A percentile compares a stretch with the other conserved stretches of the same genome.
Conservation (phyloP, 306 rosid genomes). For the Castanopsis chinensis region DNA sequence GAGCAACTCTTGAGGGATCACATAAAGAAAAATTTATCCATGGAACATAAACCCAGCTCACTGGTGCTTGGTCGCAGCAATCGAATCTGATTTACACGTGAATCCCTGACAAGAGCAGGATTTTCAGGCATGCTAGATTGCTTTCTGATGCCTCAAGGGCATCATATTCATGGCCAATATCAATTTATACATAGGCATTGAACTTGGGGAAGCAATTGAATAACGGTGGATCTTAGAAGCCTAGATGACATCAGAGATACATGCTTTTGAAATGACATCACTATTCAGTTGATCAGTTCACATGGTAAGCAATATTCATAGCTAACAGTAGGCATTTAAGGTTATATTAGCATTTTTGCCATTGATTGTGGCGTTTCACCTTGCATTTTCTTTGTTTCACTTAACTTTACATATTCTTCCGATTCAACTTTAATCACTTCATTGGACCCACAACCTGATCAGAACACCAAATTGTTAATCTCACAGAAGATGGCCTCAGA, state of each 20-base stretch:
- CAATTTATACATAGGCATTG: background rate
- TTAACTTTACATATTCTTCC: background rate
- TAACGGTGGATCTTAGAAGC: constrained; percentile 6
- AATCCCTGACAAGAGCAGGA: constrained; percentile 12
- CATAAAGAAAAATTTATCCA: constrained; percentile 36
- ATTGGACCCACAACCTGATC: background rate
- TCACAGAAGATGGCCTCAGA: constrained; percentile 3
- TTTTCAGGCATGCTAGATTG: background rate
- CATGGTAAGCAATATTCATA: background rate
- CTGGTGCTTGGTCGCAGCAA: constrained; percentile 29
- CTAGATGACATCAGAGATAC: background rate
- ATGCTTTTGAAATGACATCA: background rate
- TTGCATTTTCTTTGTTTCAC: background rate
- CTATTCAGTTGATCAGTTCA: constrained; percentile 4
- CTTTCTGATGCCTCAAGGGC: constrained; percentile 13
- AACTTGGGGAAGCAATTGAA: constrained; percentile 1
- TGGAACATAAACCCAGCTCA: constrained; percentile 25
- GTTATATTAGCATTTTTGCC: background rate
- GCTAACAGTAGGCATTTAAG: background rate
- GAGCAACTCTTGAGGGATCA: constrained; percentile 56
- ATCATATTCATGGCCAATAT: background rate
- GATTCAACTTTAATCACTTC: constrained; percentile 1
- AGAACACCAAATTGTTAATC: background rate
- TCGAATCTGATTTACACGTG: constrained; percentile 13
- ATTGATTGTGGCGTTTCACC: background rate